These are phyloP conservation scores for Candida buenavistaensis DNA, from an alignment of 1,139 yeast genomes.

Conservation along the genomic window DNA sequence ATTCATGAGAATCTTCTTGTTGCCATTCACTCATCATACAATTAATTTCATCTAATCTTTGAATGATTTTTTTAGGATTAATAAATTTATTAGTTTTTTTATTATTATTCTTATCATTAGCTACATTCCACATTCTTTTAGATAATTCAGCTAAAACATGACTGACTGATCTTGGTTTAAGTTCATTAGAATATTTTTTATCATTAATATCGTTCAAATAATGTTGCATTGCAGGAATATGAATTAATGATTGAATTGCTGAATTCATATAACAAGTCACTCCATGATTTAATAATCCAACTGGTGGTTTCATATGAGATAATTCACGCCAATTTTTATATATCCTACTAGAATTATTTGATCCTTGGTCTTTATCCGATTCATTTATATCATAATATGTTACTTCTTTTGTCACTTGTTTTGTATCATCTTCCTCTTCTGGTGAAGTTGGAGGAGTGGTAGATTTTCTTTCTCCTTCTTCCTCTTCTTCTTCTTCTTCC, in stretches of 20 bases:
- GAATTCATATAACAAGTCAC: slow-evolving; percentile 97
- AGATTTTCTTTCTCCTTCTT: slow-evolving; percentile 1
- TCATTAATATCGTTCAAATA: slow-evolving; percentile 69
- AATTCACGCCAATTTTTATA: slow-evolving; percentile 61
- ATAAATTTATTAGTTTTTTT: slow-evolving; percentile 32
- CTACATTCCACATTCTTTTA: slow-evolving; percentile 60
- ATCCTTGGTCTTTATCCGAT: slow-evolving; percentile 52
- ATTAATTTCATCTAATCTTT: slow-evolving; percentile 78
- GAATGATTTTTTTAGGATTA: slow-evolving; percentile 74
- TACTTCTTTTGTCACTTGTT: slow-evolving; percentile 1
- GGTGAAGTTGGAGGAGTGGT: slow-evolving; percentile 48
- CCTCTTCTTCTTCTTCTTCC: slow-evolving; percentile 15
- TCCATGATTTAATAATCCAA: slow-evolving; percentile 86
- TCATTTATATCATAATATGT: slow-evolving; percentile 54
- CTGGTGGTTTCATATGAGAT: slow-evolving; percentile 44
- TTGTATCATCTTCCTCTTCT: slow-evolving; percentile 28
- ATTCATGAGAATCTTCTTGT: slow-evolving; percentile 97
- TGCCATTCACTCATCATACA: slow-evolving; percentile 98
- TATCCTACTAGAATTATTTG: slow-evolving; percentile 55
- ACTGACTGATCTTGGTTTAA: slow-evolving; percentile 64
- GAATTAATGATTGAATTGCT: slow-evolving; percentile 87
- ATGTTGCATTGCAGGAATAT: slow-evolving; percentile 87
- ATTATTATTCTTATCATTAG: slow-evolving; percentile 19
- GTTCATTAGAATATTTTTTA: slow-evolving; percentile 23
- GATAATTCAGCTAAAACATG: slow-evolving; percentile 72